Base-by-base conservation (phyloP, 169 alveolate species). In the Cryptosporidium ryanae region DNA sequence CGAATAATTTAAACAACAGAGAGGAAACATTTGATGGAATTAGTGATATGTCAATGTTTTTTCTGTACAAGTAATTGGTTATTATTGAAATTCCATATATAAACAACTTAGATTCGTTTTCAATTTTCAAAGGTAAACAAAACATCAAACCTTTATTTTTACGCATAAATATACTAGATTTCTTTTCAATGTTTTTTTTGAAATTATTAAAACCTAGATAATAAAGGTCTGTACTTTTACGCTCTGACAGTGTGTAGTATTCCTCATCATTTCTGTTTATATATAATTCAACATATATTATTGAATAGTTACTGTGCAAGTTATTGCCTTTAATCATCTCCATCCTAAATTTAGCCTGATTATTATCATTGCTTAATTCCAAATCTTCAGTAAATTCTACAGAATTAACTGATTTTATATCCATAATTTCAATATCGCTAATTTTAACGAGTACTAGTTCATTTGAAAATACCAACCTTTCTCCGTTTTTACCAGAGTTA, bases 41-140 rank as follows among this genome's bases (percentile, higher is more conserved):
- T 6, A 32, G 23, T 1, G 66, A 68, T 4, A 55, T 21, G 10
- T 27, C 55, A n/a, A 50, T 34, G 13, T 68, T 68, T 49, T 27
- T 27, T 68, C 55, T 68, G 50, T 31, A 68, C 21, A 68, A 27
- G n/a, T 68, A 68, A 21, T 52, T 68, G 7, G 59, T 12, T 27
- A 68, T 27, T 21, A 52, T 68, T 38, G 34, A 31, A 21, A 68
- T 13, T 31, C 83, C 83, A 52, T 31, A 49, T n/a, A 68, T 31
- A 54, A 68, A 68, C 1, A 68, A 3, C 17, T 68, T 68, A 10
- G 65, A 21, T 17, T 49, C 67, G 15, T 25, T 52, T 52, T 8
- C 21, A 4, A 52, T 6, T 0, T n/a, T 52, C 13, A 52, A 52
- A 52, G 82, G 46, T 12, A 48, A 10, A n/a, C 17, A 17, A 23